These are phyloP conservation scores for Ulota crispa DNA, from an alignment of 225 moss, liverwort and hornwort genomes.

Conservation along the genomic window DNA sequence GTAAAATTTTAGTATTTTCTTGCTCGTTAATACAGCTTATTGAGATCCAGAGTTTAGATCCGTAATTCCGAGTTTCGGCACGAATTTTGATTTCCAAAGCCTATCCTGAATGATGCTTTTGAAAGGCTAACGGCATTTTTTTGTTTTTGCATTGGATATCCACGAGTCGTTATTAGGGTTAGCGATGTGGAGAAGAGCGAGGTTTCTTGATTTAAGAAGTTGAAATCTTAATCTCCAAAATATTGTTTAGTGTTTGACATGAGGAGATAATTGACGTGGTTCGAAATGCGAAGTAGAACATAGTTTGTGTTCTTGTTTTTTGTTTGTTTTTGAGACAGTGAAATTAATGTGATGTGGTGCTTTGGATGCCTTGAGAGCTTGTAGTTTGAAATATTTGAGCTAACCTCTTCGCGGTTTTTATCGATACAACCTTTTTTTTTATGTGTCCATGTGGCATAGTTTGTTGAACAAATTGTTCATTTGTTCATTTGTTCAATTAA, in stretches of 20 bases:
- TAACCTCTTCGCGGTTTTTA: neutral
- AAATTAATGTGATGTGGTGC: neutral
- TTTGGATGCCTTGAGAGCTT: neutral
- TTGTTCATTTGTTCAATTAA: neutral
- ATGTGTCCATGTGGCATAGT: neutral
- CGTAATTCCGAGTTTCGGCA: neutral
- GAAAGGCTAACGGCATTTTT: neutral
- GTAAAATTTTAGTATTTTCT: neutral
- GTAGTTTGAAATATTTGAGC: neutral
- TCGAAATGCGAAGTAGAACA: neutral
- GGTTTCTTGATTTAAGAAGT: neutral
- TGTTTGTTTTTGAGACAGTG: neutral
- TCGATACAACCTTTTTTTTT: neutral
- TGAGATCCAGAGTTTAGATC: neutral
- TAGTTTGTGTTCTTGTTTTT: neutral
- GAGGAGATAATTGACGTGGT: neutral
- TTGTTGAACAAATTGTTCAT: neutral
- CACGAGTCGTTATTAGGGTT: neutral
- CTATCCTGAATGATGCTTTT: neutral
- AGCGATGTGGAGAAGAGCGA: neutral
- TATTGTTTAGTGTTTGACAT: neutral
- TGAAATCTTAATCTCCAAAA: neutral
- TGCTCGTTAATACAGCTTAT: neutral
- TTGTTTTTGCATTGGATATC: neutral
- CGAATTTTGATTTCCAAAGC: neutral